phyloP scores from a whole-genome alignment of 495 filamentous ascomycete species.

The Penicillium desertorum region DNA sequence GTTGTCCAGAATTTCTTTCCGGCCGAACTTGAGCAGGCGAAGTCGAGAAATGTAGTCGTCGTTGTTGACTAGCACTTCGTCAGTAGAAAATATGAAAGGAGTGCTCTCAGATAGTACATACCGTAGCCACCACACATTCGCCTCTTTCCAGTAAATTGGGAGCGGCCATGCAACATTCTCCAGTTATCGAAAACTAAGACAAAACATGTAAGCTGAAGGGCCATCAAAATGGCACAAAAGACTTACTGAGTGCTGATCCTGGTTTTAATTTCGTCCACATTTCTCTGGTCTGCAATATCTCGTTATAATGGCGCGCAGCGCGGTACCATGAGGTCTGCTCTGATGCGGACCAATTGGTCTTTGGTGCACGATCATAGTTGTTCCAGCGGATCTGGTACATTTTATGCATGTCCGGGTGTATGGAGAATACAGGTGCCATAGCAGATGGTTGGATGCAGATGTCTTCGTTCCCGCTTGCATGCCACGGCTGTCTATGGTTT shows the following conservation, averaged over 20 bases:
- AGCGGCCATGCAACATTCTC: conserved; percentile 85
- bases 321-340: conserved; percentile 66
- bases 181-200: conserved; percentile 86
- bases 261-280: conserved; percentile 78
- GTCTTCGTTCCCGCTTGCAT: conserved; percentile 82
- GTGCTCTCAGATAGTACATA: conserved; percentile 43
- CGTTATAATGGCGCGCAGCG: conserved; percentile 66
- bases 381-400: conserved; percentile 85
- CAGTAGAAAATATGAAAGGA: conserved; percentile 13
- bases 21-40: conserved; percentile 65
- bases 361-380: conserved; percentile 74
- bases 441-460: conserved; percentile 69
- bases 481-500: conserved; percentile 58
- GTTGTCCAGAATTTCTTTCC: conserved; percentile 50
- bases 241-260: conserved; percentile 71
- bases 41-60: conserved; percentile 84
- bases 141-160: conserved; percentile 75
- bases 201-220: conserved; percentile 10
- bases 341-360: conserved; percentile 38
- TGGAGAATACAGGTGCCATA: conserved; percentile 62
- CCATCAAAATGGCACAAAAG: background rate
- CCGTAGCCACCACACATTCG: conserved; percentile 88
- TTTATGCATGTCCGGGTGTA: conserved; percentile 32
- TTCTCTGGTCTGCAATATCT: conserved; percentile 57
- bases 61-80: conserved; percentile 61